These are phyloP conservation scores for Casaregolazyma suthepensis DNA, from an alignment of 1,139 yeast species.

Conservation along the genomic window DNA sequence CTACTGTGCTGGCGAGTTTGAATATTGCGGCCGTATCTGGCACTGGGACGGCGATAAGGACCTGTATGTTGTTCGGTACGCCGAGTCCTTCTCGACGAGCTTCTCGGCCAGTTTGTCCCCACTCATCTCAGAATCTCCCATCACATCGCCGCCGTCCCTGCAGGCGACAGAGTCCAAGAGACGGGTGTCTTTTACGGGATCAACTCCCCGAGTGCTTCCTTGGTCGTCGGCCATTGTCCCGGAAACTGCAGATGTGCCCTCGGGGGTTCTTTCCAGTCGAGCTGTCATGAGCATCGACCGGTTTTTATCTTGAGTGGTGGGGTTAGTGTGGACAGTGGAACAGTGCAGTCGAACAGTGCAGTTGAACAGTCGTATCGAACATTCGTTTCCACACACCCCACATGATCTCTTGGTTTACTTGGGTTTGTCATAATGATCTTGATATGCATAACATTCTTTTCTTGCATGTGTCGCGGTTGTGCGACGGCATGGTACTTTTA, in stretches of 20 bases:
- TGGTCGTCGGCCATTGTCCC: slow-evolving; percentile 10
- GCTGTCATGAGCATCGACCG: slow-evolving; percentile 20
- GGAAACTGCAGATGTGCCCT: not conserved
- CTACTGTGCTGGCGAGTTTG: slow-evolving; percentile 31
- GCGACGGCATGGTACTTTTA: not conserved
- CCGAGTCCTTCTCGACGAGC: not conserved
- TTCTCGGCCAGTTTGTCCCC: slow-evolving; percentile 3
- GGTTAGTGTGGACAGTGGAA: too few relatives aligned
- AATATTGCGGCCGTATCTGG: slow-evolving; percentile 36
- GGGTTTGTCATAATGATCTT: not conserved
- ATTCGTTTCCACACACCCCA: too few relatives aligned
- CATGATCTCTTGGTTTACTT: not conserved
- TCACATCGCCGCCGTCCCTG: slow-evolving; percentile 6
- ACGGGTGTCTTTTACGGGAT: slow-evolving; percentile 3
- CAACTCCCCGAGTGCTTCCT: slow-evolving; percentile 6
- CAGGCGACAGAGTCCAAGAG: slow-evolving; percentile 1
- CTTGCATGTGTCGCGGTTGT: not conserved
- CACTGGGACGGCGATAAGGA: slow-evolving; percentile 35
- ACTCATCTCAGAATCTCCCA: slow-evolving; percentile 6
- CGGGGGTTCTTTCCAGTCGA: slow-evolving; percentile 4
- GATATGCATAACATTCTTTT: slow-evolving; percentile 1
- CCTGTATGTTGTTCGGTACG: slow-evolving; percentile 22
- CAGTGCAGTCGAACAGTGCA: too few relatives aligned
- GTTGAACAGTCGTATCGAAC: too few relatives aligned
- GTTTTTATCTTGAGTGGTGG: slow-evolving; percentile 12